These are phyloP conservation scores for Aspergillus felis DNA, from an alignment of 2,329 filamentous ascomycete species.

Conservation along the genomic window DNA sequence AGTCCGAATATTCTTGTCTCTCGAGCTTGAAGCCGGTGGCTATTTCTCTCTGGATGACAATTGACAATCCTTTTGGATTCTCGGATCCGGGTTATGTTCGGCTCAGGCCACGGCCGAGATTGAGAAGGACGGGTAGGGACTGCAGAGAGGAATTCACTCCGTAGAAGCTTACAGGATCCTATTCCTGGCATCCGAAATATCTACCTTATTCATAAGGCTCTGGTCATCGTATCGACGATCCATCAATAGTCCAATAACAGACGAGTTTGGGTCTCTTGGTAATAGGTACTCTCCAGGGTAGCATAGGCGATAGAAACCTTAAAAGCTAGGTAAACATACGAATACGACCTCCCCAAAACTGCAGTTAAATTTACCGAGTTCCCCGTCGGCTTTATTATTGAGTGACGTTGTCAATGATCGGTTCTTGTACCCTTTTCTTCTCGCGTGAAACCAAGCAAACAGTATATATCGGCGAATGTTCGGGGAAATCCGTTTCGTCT, in stretches of 20 bases:
- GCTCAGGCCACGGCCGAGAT: not conserved
- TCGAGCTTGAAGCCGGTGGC: not conserved
- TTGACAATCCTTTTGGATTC: not conserved
- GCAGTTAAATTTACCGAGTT: too few relatives aligned
- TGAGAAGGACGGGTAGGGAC: not conserved
- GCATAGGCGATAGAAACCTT: too few relatives aligned
- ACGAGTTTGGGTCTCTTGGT: not conserved
- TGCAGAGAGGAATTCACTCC: not conserved
- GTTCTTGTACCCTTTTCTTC: too few relatives aligned
- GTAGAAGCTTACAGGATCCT: not conserved
- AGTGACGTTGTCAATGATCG: not conserved
- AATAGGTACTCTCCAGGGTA: not conserved
- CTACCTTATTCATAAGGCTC: not conserved
- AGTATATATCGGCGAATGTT: conserved; percentile 1
- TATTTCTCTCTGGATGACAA: not conserved
- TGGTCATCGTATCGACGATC: not conserved
- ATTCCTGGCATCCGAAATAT: not conserved
- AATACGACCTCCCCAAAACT: not conserved
- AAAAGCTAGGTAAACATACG: too few relatives aligned
- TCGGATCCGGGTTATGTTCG: not conserved
- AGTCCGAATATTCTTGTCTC: not conserved
- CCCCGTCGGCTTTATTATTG: too few relatives aligned
- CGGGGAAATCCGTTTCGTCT: not conserved
- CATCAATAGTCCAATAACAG: not conserved
- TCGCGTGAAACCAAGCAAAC: not conserved